Percentiles rank a stretch among this genome's conserved stretches.
Evolutionary conservation across 2,329 filamentous ascomycete species (phyloP).

Genomic region (Didymella glomerata): DNA sequence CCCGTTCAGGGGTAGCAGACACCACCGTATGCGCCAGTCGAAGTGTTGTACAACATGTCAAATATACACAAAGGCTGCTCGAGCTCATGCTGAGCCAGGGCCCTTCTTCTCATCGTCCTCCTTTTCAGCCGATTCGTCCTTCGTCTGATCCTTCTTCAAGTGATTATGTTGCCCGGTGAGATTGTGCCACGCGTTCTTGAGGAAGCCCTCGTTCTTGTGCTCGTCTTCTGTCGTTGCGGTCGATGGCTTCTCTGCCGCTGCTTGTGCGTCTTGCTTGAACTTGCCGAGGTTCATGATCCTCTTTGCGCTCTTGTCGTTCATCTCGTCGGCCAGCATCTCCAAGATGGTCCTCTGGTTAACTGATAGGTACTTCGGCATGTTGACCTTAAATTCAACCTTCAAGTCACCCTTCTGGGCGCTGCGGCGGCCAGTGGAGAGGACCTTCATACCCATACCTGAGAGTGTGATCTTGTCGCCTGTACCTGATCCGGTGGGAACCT

Average conservation of each 20-base stretch:
- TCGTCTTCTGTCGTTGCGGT: constrained; percentile 26
- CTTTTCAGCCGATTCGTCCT: constrained; percentile 38
- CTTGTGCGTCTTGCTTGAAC: constrained; percentile 48
- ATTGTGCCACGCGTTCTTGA: constrained; percentile 93
- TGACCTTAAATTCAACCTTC: constrained; percentile 91
- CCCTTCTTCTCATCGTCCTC: constrained; percentile 44
- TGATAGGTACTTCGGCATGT: constrained; percentile 93
- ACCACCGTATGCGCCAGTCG: constrained; percentile 29
- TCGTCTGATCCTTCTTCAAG: constrained; percentile 35
- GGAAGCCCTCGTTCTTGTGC: constrained; percentile 85
- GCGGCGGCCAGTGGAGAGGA: constrained; percentile 66
- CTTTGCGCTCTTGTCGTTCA: constrained; percentile 91
- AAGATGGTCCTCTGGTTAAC: constrained; percentile 91
- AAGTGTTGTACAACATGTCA: constrained; percentile 27
- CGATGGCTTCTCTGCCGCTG: constrained; percentile 25
- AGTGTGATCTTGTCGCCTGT: constrained; percentile 93
- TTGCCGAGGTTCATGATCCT: constrained; percentile 84
- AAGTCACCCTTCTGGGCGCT: constrained; percentile 79
- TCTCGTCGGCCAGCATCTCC: constrained; percentile 96
- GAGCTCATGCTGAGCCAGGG: constrained; percentile 43
- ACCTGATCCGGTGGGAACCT: constrained; percentile 87
- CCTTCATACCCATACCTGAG: constrained; percentile 92
- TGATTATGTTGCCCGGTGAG: constrained; percentile 74
- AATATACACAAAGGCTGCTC: constrained; percentile 13
- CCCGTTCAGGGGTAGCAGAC: constrained; percentile 22